These are phyloP conservation scores for Anthoceros angustus DNA, from an alignment of 225 moss, liverwort and hornwort species.

Conservation along the genomic window DNA sequence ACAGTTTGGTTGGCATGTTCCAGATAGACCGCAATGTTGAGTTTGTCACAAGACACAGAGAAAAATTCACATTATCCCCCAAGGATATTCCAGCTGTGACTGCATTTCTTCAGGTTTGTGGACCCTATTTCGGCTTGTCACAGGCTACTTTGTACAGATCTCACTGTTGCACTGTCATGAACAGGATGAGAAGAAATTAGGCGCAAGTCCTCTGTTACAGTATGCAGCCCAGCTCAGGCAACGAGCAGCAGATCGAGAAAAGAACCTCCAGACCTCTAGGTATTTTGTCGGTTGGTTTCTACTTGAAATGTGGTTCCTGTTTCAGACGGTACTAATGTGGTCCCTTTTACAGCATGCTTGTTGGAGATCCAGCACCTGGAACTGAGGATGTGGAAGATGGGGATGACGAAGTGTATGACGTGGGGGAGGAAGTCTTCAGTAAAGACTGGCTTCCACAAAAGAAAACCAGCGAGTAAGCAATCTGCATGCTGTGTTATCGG, in stretches of 20 bases:
- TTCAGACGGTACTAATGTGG: not conserved
- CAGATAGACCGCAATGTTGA: slow-evolving; percentile 74
- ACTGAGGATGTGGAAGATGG: slow-evolving; percentile 31
- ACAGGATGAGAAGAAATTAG: slow-evolving; percentile 57
- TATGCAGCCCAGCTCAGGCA: slow-evolving; percentile 37
- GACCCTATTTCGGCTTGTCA: not conserved
- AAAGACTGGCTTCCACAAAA: slow-evolving; percentile 64
- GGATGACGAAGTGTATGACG: slow-evolving; percentile 24
- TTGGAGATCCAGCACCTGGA: not conserved
- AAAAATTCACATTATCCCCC: slow-evolving; percentile 50
- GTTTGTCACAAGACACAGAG: slow-evolving; percentile 64
- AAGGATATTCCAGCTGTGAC: slow-evolving; percentile 47
- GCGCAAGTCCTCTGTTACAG: slow-evolving; percentile 65
- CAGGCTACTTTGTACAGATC: not conserved
- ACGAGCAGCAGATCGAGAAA: slow-evolving; percentile 46
- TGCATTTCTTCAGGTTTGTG: slow-evolving; percentile 52
- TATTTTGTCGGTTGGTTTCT: slow-evolving; percentile 6
- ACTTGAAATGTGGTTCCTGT: not conserved
- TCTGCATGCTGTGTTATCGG: no score
- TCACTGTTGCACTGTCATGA: not conserved
- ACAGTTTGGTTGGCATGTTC: slow-evolving; percentile 6
- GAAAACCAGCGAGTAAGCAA: slow-evolving; percentile 21
- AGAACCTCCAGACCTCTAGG: slow-evolving; percentile 52
- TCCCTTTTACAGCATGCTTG: not conserved
- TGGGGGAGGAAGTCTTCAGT: slow-evolving; percentile 49